Percentiles rank a stretch among this genome's conserved stretches.
phyloP scores from a whole-genome alignment of 2,329 filamentous ascomycete species.

The Monosporascus sp. region DNA sequence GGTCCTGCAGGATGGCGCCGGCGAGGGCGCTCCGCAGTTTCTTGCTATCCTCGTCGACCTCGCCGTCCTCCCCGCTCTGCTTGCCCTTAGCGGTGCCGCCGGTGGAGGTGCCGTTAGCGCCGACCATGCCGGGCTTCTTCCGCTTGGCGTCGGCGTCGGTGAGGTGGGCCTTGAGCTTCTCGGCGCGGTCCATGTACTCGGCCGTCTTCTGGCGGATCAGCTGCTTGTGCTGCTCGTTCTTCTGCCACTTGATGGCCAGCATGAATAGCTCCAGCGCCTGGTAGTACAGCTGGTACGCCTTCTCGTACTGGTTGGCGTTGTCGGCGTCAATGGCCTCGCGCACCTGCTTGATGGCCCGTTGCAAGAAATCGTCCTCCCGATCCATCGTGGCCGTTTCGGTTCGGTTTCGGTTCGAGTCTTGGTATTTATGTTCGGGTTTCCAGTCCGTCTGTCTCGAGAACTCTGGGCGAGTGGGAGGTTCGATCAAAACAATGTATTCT shows the following conservation, averaged over 20 bases:
- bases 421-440: not conserved
- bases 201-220: constrained; percentile 93
- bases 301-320: constrained; percentile 92
- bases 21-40: constrained; percentile 88
- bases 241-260: constrained; percentile 99
- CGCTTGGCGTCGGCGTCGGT: constrained; percentile 65
- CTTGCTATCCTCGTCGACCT: constrained; percentile 83
- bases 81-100: constrained; percentile 59
- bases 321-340: constrained; percentile 97
- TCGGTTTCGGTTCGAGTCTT: constrained; percentile 68
- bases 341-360: constrained; percentile 91
- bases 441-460: not conserved
- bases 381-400: constrained; percentile 36
- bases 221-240: constrained; percentile 94
- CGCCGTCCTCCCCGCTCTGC: constrained; percentile 46
- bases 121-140: constrained; percentile 67
- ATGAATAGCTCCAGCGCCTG: constrained; percentile 95
- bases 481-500: not conserved
- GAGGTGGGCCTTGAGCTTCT: constrained; percentile 93
- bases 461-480: not conserved
- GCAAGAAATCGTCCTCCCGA: constrained; percentile 68
- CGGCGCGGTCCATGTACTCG: constrained; percentile 97
- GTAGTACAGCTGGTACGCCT: constrained; percentile 95
- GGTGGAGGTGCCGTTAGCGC: constrained; percentile 63
- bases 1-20: constrained; percentile 89